Evolutionary conservation across 1,139 yeast genomes (phyloP).

Genomic region (Debaryomycetaceae sp.): DNA sequence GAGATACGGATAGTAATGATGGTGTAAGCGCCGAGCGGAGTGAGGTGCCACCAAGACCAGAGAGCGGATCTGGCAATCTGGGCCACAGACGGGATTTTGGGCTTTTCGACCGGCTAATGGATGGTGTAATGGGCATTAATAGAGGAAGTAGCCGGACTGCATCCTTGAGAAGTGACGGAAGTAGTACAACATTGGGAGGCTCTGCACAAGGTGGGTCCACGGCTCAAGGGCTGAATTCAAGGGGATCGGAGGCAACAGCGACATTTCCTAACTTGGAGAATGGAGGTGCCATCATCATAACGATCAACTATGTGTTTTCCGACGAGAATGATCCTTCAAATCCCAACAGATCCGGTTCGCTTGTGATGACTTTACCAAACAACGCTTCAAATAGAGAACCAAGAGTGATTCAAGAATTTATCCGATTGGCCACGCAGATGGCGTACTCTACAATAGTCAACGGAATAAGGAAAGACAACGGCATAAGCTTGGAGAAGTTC

Average conservation of each 20-base stretch:
- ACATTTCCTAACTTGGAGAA: slow-evolving; percentile 2
- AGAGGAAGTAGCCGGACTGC: slow-evolving; percentile 1
- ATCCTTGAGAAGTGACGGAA: not conserved
- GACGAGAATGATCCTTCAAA: slow-evolving; percentile 39
- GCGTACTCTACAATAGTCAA: slow-evolving; percentile 61
- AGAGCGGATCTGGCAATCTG: not conserved
- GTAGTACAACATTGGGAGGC: not conserved
- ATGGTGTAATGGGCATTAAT: slow-evolving; percentile 8
- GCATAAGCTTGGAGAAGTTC: slow-evolving; percentile 52
- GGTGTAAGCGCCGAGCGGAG: not conserved
- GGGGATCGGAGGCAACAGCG: slow-evolving; percentile 1
- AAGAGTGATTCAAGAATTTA: slow-evolving; percentile 51
- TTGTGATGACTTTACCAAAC: slow-evolving; percentile 62
- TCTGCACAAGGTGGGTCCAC: not conserved
- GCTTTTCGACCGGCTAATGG: slow-evolving; percentile 10
- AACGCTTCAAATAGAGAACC: slow-evolving; percentile 56
- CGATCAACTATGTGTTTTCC: slow-evolving; percentile 44
- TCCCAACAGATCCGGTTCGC: slow-evolving; percentile 50
- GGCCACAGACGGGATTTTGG: slow-evolving; percentile 4
- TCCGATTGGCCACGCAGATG: slow-evolving; percentile 65
- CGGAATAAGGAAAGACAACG: slow-evolving; percentile 38
- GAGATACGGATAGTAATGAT: not conserved
- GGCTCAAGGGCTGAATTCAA: not conserved
- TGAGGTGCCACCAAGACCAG: not conserved
- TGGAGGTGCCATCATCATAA: slow-evolving; percentile 34